phyloP scores from a whole-genome alignment of 768 basidiomycete species.

The Termitomyces sp. region DNA sequence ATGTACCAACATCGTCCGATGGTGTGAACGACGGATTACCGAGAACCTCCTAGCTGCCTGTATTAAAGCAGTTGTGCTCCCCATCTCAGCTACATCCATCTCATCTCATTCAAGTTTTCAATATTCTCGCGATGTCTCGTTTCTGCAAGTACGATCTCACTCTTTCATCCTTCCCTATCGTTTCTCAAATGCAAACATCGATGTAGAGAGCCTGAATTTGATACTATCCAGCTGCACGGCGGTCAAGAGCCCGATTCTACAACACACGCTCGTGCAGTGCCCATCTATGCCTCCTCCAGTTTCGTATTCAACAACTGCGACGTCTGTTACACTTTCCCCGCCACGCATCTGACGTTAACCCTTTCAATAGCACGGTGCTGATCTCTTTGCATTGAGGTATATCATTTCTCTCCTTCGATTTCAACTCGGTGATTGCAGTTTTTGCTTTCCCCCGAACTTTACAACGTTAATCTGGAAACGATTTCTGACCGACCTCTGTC shows the following conservation, averaged over 20 bases:
- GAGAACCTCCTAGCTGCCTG: no score
- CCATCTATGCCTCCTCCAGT: conserved; percentile 73
- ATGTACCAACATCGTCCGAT: no score
- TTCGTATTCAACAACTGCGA: conserved; percentile 73
- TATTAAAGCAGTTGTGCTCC: no score
- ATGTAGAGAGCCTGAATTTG: conserved; percentile 62
- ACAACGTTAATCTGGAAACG: background rate
- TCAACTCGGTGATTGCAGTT: no score
- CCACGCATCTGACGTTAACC: background rate
- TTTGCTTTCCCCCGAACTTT: background rate
- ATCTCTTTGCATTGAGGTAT: conserved; percentile 64
- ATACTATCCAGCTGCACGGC: conserved; percentile 78
- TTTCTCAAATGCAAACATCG: background rate
- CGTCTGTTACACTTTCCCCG: conserved; percentile 27
- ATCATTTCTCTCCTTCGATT: background rate
- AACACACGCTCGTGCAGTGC: conserved; percentile 72
- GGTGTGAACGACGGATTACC: no score
- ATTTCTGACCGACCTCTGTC: background rate
- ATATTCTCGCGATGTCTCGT: no score
- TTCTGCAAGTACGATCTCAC: no score
- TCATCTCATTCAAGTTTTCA: no score
- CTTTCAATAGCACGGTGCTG: conserved; percentile 57
- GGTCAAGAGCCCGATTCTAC: conserved; percentile 62
- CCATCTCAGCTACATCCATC: no score
- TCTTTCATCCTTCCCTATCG: background rate